Evolutionary conservation across 371 early-diverging fungal species (phyloP), one percentile per base, ranked within the genome.

Genomic region (Choanephora cucurbitarum): DNA sequence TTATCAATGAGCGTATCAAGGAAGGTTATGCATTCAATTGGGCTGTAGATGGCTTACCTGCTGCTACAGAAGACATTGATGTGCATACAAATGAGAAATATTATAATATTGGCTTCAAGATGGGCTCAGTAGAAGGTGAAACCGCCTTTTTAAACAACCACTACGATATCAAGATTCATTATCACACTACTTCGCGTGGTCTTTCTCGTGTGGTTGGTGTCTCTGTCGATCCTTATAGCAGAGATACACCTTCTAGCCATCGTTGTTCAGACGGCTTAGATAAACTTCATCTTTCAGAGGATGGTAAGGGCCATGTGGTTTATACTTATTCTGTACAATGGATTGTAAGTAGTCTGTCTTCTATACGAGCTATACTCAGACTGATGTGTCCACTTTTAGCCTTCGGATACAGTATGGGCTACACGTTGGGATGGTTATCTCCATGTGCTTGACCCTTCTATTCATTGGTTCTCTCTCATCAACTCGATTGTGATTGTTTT

Each of bases 391-490:
- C n/a, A n/a, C n/a, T n/a, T n/a, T n/a, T 56, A 87, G 82, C 39
- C 47, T 32, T 86, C 89, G 1, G 64, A 64, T 7, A 89, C 81
- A 22, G 78, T 87, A 17, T 98, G 97, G 97, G 94, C 91, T 14
- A 96, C 96, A 2, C 87, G 97, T 32, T 97, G 97, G 97, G 96
- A 96, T 72, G 81, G 80, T 60, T 97, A 95, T 67, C 60, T 98
- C 53, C 77, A 89, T 49, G 85, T 89, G 9, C 73, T 81, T 11
- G 93, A 95, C 60, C 88, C 96, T 15, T 83, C 91, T 55, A 94
- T 95, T 59, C 85, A 84, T 46, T 87, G 81, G 86, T 65, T 65
- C 24, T 65, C 65, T 2, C 24, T 65, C 7, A 40, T 65, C 22
- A 65, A 65, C 22, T 65, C 65, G 7, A 52, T 50, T 24, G 44